Evolutionary conservation across 768 basidiomycete genomes (phyloP), one percentile per base, ranked within the genome.

Genomic region (Panellus pusillus): DNA sequence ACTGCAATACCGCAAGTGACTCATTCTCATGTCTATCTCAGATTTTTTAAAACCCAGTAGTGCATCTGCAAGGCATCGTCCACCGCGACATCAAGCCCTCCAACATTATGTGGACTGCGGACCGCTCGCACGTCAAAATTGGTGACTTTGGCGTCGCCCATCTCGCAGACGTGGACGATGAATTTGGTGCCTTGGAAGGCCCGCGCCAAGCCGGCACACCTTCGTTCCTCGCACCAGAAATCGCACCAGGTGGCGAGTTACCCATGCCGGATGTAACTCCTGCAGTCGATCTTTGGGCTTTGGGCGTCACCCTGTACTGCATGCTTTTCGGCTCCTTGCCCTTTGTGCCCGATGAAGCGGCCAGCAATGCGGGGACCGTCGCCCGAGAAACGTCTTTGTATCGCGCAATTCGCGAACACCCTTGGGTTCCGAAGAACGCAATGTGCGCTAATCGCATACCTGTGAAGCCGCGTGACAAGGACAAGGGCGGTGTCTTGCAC

Each of bases 41-140:
- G 24, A 24, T 19, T 50, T 11, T 44, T 29, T 18, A 11, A 46
- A 14, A 50, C 29, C 48, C 47, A 52, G n/a, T 65, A 98, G 96
- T 99, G 1, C 97, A 99, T 67, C 83, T 89, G 64, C 94, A 98
- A 66, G 97, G 96, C 19, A 98, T 99, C 69, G 98, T 99, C 45
- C 97, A 99, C 72, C 91, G 97, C 52, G 97, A 99, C 73, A 98
- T 99, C 75, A 99, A 99, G 68, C 97, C 97, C 24, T 92, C 94
- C 42, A 99, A 99, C 70, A 84, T 99, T 19, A 80, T 99, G 27
- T 93, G 91, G 86, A 89, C 89, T 3, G 79, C 80, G 24, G 90
- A 96, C 73, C 86, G 91, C 48, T 82, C 83, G 54, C 83, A 82
- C 53, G 95, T 98, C 72, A 99, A 99, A 72, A 98, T 99, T 56